phyloP scores from a whole-genome alignment of 495 filamentous ascomycete species.

The Penicillium flavigenum region DNA sequence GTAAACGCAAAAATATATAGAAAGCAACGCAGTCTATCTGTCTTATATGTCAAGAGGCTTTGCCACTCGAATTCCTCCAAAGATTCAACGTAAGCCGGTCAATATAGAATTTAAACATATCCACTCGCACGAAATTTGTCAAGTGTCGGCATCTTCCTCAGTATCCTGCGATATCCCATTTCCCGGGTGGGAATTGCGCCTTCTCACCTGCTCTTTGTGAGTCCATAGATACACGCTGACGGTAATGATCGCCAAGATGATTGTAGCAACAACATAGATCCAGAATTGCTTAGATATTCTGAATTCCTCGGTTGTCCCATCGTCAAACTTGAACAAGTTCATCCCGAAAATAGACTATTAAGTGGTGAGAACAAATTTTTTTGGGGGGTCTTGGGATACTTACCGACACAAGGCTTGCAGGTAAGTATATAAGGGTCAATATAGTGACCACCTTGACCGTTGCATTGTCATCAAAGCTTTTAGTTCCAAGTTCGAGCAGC shows the following conservation, averaged over 20 bases:
- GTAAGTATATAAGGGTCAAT: constrained; percentile 42
- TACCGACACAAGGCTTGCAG: constrained; percentile 44
- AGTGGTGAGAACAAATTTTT: not conserved
- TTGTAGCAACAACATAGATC: constrained; percentile 30
- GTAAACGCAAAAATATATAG: no score
- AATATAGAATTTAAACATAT: no score
- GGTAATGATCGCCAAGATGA: constrained; percentile 6
- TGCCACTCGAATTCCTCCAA: no score
- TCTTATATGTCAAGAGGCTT: no score
- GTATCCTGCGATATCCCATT: not conserved
- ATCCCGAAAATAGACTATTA: constrained; percentile 29
- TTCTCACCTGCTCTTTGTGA: not conserved
- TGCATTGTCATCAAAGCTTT: constrained; percentile 34
- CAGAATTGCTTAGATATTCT: constrained; percentile 33
- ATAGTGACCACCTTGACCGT: constrained; percentile 42
- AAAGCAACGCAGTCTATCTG: no score
- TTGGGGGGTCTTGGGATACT: not conserved
- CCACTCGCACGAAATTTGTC: not conserved
- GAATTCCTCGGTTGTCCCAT: constrained; percentile 12
- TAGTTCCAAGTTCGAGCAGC: constrained; percentile 38
- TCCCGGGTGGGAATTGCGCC: not conserved
- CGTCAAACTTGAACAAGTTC: constrained; percentile 30
- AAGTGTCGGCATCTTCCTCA: not conserved
- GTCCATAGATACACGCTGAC: constrained; percentile 5
- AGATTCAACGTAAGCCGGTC: no score